Base-by-base conservation (phyloP, 257 asterid species). In the Galeopsis tetrahit region DNA sequence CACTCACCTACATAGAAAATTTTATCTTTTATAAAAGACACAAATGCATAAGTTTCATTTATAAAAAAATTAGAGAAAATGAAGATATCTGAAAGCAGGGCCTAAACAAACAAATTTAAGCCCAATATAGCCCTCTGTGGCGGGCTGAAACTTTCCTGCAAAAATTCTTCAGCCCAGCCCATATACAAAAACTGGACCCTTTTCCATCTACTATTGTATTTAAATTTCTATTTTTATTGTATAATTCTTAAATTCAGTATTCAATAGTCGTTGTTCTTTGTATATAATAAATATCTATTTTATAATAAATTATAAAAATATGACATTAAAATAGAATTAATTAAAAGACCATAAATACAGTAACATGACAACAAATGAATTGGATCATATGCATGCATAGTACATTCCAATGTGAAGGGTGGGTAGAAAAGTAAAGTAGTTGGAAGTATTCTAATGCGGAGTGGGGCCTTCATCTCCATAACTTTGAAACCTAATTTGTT, bases 391-490 rank as follows among this genome's bases (percentile, higher is more conserved):
- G 28, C 28, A 3, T 8, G 10, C 11, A 42, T 42, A 10, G 3
- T 4, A 2, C 17, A 3, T 13, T 33, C 17, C 46, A 68, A 7
- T 40, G 14, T 36, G 46, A 36, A 14, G 79, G 17, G 53, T 4
- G 69, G 76, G 76, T 61, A 70, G 75, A 73, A 32, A 13, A 4
- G 6, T 9, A 64, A 33, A 33, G 63, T 68, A 10, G 73, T 60
- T 68, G 82, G 51, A 67, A 68, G 32, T 36, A 36, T 3, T 36
- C 53, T 66, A 28, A 59, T 65, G 60, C 15, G 60, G 63, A 42
- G 66, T 33, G 53, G 74, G 68, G 42, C 63, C 68, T 53, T 72
- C 17, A 53, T 68, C 44, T 34, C 49, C 63, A 28, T 15, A 53
- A 38, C 53, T 38, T 46, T 7, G 38, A 21, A 57, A 21, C 28